Evolutionary conservation across 2,329 filamentous ascomycete genomes (phyloP).

Genomic region (Neopestalotiopsis clavispora): DNA sequence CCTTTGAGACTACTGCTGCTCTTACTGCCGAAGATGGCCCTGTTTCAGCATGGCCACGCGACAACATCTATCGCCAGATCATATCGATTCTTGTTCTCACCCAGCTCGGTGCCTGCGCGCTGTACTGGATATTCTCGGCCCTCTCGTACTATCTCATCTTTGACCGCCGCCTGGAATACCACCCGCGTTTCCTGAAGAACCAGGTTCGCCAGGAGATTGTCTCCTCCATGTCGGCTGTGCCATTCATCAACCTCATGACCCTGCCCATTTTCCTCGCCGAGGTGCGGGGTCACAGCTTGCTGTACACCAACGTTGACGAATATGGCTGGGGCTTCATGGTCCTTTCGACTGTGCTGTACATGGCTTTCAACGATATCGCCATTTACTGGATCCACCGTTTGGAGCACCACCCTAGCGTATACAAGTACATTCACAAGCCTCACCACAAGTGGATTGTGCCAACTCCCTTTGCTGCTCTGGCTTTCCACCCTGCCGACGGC

Average conservation of each 20-base stretch:
- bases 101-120: slow-evolving; percentile 39
- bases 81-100: slow-evolving; percentile 44
- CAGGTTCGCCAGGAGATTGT: slow-evolving; percentile 49
- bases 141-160: slow-evolving; percentile 75
- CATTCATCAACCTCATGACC: slow-evolving; percentile 49
- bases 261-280: slow-evolving; percentile 51
- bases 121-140: slow-evolving; percentile 71
- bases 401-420: slow-evolving; percentile 74
- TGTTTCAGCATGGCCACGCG: slow-evolving; percentile 42
- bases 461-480: slow-evolving; percentile 51
- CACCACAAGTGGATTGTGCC: slow-evolving; percentile 87
- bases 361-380: slow-evolving; percentile 49
- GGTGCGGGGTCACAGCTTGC: slow-evolving; percentile 49
- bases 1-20: slow-evolving; percentile 16
- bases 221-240: slow-evolving; percentile 47
- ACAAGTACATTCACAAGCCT: slow-evolving; percentile 92
- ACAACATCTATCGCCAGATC: slow-evolving; percentile 45
- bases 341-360: slow-evolving; percentile 45
- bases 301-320: slow-evolving; percentile 44
- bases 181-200: slow-evolving; percentile 53
- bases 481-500: slow-evolving; percentile 52
- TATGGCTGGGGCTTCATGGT: slow-evolving; percentile 46
- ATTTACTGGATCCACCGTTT: slow-evolving; percentile 74
- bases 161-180: slow-evolving; percentile 49
- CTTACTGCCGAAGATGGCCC: slow-evolving; percentile 17